Evolutionary conservation across 495 filamentous ascomycete species (phyloP), one percentile per base, ranked within the genome.

Genomic region (Daldinia caldariorum): DNA sequence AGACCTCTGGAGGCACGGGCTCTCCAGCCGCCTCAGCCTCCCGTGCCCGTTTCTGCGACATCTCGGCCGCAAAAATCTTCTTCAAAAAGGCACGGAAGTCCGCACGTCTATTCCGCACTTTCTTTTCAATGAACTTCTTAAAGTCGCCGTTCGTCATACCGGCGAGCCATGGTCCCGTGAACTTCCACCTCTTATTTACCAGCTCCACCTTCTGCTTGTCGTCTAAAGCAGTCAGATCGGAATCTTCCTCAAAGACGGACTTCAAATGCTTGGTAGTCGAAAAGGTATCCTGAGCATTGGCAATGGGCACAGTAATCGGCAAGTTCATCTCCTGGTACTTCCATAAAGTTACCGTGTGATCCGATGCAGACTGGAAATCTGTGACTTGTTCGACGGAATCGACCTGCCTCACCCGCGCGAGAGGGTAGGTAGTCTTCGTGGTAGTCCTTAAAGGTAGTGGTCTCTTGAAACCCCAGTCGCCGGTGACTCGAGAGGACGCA

Each of bases 401-500:
- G 60, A 96, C 83, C 35, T 89, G 85, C 62, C 79, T 83, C 61
- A 97, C 81, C 38, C 90, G 85, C 39, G 97, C 83, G 20, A 90
- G 83, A 1, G 94, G 91, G 34, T 86, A 89, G 2, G 86, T 87
- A 8, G 91, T 88, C 63, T 86, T 89, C 0, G 86, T 89, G 1
- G 92, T 97, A 6, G 90, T 87, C 74, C 88, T 88, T 8, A 89
- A 77, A 2, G 95, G 95, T 0, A 98, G 80, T 8, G 92, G 84
- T 39, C 96, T 84, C 79, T 99, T 99, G 69, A 98, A 81, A 26
- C 95, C 95, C 96, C 95, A 99, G 74, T 98, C 95, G 20, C 95
- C 95, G 69, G 86, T 84, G 20, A 80, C 75, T 37, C 92, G 85
- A n/a, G 94, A 94, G 22, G 90, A 85, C 6, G 79, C 74, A 2